phyloP scores from a whole-genome alignment of 2,329 filamentous ascomycete species.

The Hymenoscyphus repandus region DNA sequence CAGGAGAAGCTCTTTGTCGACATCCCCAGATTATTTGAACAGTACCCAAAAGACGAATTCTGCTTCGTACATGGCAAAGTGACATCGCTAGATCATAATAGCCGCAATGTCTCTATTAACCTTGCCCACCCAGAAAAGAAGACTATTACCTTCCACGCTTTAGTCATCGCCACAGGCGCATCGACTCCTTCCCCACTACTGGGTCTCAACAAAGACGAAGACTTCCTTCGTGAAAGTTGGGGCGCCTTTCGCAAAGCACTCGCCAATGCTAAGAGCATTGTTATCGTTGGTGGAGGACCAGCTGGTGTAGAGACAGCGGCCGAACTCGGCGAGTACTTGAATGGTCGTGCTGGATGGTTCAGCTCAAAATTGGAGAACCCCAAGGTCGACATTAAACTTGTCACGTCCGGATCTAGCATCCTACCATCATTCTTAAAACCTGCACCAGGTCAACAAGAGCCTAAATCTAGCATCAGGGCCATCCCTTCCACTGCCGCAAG shows the following conservation, averaged over 20 bases:
- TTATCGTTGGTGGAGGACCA: conserved; percentile 41
- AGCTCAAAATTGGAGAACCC: conserved; percentile 29
- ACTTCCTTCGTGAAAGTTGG: conserved; percentile 34
- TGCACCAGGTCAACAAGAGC: conserved; percentile 1
- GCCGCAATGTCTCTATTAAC: conserved; percentile 32
- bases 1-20: conserved; percentile 41
- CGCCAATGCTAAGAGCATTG: conserved; percentile 36
- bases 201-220: conserved; percentile 34
- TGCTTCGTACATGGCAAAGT: conserved; percentile 40
- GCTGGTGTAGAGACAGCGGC: conserved; percentile 43
- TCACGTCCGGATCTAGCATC: conserved; percentile 36
- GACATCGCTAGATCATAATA: conserved; percentile 31
- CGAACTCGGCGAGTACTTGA: conserved; percentile 46
- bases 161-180: conserved; percentile 45
- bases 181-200: conserved; percentile 41
- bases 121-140: conserved; percentile 7
- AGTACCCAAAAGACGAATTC: conserved; percentile 36
- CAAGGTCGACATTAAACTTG: conserved; percentile 40
- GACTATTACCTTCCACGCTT: conserved; percentile 36
- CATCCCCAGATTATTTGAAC: conserved; percentile 35
- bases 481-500: conserved; percentile 38
- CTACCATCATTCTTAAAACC: conserved; percentile 36
- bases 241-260: conserved; percentile 36
- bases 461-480: conserved; percentile 1
- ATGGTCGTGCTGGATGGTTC: conserved; percentile 39